These are phyloP conservation scores for Truncatella angustata DNA, from an alignment of 2,329 filamentous ascomycete species.

Conservation along the genomic window DNA sequence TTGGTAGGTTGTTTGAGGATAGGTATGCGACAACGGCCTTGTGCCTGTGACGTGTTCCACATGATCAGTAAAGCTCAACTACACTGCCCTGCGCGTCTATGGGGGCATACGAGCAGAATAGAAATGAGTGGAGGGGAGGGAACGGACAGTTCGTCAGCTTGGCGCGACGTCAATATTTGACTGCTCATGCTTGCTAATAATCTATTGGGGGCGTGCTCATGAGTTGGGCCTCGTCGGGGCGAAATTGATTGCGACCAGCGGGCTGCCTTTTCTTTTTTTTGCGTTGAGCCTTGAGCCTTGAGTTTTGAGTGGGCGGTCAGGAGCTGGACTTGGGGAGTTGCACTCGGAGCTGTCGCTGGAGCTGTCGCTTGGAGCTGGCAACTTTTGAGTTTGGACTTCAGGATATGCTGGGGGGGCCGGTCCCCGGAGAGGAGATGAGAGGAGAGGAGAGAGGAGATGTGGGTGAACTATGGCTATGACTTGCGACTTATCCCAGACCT, in stretches of 20 bases:
- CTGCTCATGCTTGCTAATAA: conserved; percentile 19
- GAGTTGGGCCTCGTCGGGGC: neutral
- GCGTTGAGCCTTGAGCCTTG: no score
- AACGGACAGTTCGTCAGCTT: conserved; percentile 29
- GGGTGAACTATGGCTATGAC: no score
- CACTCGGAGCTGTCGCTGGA: no score
- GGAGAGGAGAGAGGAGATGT: no score
- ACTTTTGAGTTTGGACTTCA: no score
- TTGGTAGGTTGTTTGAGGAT: conserved; percentile 67
- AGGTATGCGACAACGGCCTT: conserved; percentile 93
- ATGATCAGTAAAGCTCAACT: conserved; percentile 43
- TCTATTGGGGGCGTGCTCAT: neutral
- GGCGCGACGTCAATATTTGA: conserved; percentile 29
- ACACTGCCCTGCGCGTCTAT: conserved; percentile 13
- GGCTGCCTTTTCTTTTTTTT: no score
- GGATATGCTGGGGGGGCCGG: no score
- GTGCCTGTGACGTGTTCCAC: conserved; percentile 43
- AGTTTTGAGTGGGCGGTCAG: no score
- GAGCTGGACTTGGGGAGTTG: no score
- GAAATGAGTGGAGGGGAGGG: neutral
- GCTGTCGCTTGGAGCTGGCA: no score
- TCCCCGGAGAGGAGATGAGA: no score
- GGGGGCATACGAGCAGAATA: conserved; percentile 10
- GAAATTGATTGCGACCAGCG: neutral
- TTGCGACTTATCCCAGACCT: no score